Evolutionary conservation across 768 basidiomycete species (phyloP), one percentile per base, ranked within the genome.

Genomic region (Mycena rosella): DNA sequence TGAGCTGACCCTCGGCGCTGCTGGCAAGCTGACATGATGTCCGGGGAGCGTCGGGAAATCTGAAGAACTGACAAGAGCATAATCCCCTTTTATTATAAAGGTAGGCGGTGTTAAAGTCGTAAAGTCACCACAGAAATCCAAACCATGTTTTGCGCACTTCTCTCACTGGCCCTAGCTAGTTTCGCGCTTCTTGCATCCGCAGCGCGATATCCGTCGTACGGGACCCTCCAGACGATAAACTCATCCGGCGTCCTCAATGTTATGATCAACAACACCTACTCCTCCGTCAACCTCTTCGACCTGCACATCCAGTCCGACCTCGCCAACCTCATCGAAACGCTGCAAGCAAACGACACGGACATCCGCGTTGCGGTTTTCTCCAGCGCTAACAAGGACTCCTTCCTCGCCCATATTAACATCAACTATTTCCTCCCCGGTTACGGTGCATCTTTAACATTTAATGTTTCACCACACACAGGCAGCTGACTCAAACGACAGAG

Each of bases 231-330:
- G 27, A 60, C 59, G 13, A 60, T 30, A 2, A 26, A 38, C 4
- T 40, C 32, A 24, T 40, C 36, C 32, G 49, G 61, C 6, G 34
- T 54, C n/a, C 30, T 49, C 13, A 48, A 49, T 18, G 59, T 36
- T 32, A 30, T 60, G 15, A 48, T 60, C 27, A 60, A 60, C 32
- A 60, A 60, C 34, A 60, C 59, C 26, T 60, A 36, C 32, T 60
- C 59, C 6, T 2, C 29, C 17, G 38, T 60, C 59, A 60, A 51
- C 29, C 27, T 49, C 11, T 49, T 49, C 48, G 48, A 49, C 48
- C 27, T 17, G 48, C 45, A 9, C 51, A 29, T 51, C 38, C 18
- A 47, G 30, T 20, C 17, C 2, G 49, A 51, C 22, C 49, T 51
- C 10, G 27, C 22, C 2, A 51, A 51, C 13, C 22, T 51, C 15